Conservation (phyloP, 345 rosid genomes). For the Fremontodendron californicum region DNA sequence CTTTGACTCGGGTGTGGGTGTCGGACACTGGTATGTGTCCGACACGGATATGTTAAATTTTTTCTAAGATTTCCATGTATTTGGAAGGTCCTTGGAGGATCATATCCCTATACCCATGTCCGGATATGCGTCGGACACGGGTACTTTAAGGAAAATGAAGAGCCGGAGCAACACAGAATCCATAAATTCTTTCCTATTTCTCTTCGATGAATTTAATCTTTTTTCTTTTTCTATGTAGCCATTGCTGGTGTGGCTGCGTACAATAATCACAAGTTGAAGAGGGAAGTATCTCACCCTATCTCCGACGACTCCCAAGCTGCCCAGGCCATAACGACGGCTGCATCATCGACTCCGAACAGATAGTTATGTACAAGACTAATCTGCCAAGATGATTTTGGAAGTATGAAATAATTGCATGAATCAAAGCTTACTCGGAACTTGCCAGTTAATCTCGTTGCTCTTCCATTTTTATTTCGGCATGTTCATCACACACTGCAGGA, state of each 20-base stretch:
- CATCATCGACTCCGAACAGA: constrained; percentile 2
- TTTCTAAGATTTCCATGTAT: too few relatives aligned
- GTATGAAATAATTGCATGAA: background rate
- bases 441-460: background rate
- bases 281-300: constrained; percentile 59
- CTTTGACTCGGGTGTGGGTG: too few relatives aligned
- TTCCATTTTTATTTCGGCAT: background rate
- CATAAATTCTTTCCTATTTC: background rate
- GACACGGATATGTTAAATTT: too few relatives aligned
- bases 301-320: constrained; percentile 22
- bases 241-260: constrained; percentile 97
- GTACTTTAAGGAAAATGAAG: too few relatives aligned
- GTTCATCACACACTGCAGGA: background rate
- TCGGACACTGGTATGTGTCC: too few relatives aligned
- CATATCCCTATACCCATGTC: too few relatives aligned
- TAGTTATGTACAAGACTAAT: background rate
- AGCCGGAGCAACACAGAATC: too few relatives aligned
- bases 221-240: constrained; percentile 37
- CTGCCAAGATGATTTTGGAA: background rate
- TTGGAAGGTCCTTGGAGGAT: too few relatives aligned
- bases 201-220: background rate
- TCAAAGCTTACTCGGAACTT: background rate
- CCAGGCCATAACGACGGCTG: background rate
- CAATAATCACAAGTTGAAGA: constrained; percentile 81
- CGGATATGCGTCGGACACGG: too few relatives aligned